Conservation (phyloP, 805 yeast species). For the Torulaspora maleeae region DNA sequence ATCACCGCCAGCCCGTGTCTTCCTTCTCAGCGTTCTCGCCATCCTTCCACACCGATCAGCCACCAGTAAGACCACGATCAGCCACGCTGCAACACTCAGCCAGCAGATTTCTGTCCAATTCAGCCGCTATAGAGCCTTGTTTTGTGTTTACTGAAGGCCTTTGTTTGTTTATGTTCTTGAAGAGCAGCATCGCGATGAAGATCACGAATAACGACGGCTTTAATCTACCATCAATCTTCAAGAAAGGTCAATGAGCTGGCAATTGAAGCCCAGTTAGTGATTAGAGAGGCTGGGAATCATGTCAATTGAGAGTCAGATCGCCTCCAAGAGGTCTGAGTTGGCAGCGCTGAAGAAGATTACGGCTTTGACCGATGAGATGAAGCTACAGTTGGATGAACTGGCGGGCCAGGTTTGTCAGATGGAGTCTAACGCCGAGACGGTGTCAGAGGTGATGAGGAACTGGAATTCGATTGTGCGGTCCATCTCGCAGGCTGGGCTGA, state of each 20-base stretch:
- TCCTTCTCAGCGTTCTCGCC: conserved; percentile 15
- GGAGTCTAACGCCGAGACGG: conserved; percentile 27
- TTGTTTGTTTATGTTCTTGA: conserved; percentile 2
- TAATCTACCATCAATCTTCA: not conserved
- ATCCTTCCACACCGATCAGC: not conserved
- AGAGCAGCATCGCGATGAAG: not conserved
- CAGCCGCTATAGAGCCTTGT: not conserved
- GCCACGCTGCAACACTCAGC: not conserved
- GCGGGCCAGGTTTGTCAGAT: conserved; percentile 25
- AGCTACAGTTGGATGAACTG: conserved; percentile 27
- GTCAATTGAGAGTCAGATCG: conserved; percentile 18
- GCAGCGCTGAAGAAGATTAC: conserved; percentile 28
- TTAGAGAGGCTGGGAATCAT: not conserved
- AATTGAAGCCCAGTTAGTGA: not conserved
- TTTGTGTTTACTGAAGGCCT: conserved; percentile 6
- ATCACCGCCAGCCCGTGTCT: conserved; percentile 5
- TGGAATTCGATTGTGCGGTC: conserved; percentile 34
- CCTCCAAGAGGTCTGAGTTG: conserved; percentile 25
- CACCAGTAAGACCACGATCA: not conserved
- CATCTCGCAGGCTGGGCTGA: conserved; percentile 33
- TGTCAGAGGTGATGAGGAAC: conserved; percentile 26
- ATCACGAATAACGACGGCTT: conserved; percentile 1
- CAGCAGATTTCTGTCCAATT: not conserved
- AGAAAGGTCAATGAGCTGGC: not conserved
- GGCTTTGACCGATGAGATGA: conserved; percentile 26